Base-by-base conservation (phyloP, 768 basidiomycete species). In the Suillus weaverae region DNA sequence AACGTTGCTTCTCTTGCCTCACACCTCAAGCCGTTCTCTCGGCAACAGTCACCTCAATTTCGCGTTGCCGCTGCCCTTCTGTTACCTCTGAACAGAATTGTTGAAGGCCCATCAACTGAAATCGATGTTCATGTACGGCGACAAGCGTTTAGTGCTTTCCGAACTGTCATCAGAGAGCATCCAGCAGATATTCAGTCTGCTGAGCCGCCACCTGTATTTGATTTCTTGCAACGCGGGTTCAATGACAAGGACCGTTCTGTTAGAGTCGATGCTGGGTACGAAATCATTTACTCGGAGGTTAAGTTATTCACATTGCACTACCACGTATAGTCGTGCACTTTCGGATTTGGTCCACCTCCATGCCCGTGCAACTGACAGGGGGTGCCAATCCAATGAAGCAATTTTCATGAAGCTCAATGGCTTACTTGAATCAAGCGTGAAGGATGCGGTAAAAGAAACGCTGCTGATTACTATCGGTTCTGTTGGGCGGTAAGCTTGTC, bases 231-330 rank as follows among this genome's bases (percentile, higher is more conserved):
- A 60, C 75, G 74, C 26, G 88, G 86, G 4, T 72, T 90, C 65
- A 77, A 71, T 11, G 84, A 89, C 67, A 74, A 71, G 44, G 83
- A 89, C 66, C 81, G 91, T 62, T 81, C 80, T 48, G 84, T 88
- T 26, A 83, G 91, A 43, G 71, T 93, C 18, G 78, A 81, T 66
- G 89, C 91, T 60, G 92, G 91, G 91, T 92, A 74, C 1, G 22
- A 4, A 41, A 33, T 26, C 4, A 3, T 13, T 32, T 6, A n/a
- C 20, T 32, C 33, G 5, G 41, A 30, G 48, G 30, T 35, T 10
- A 14, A 33, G 11, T 59, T 63, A 43, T 62, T 76, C 53, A 74
- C 54, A 39, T 50, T n/a, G 65, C 43, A 30, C 38, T 3, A 39
- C 11, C 38, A 38, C 44, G 36, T 60, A 41, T n/a, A 77, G 75